Percentiles rank a stretch among this genome's conserved stretches.
phyloP scores from a whole-genome alignment of 228 moss, liverwort and hornwort genomes.

The Sphagnum fallax region DNA sequence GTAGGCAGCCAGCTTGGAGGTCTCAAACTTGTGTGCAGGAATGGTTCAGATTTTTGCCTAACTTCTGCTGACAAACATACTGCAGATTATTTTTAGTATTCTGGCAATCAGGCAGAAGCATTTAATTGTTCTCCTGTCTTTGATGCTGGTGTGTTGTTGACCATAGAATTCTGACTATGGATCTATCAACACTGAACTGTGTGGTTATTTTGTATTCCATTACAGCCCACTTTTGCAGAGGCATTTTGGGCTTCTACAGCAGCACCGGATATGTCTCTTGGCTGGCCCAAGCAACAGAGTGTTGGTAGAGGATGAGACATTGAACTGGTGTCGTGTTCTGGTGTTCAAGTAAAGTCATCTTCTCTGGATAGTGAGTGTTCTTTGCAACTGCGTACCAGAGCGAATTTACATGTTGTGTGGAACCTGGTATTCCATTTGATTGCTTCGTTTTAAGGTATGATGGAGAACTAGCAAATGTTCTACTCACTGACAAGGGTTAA shows the following conservation, averaged over 20 bases:
- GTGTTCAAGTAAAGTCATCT: conserved; percentile 26
- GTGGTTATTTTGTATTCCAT: conserved; percentile 44
- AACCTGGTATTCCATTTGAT: no score
- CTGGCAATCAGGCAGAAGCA: no score
- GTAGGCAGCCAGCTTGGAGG: conserved; percentile 13
- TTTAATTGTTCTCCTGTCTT: no score
- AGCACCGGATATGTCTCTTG: conserved; percentile 38
- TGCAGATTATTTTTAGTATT: conserved; percentile 8
- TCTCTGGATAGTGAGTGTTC: conserved; percentile 44
- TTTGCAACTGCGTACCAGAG: conserved; percentile 5
- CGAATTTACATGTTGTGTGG: no score
- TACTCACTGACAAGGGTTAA: conserved; percentile 2
- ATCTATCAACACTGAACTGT: conserved; percentile 13
- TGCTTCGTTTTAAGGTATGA: no score
- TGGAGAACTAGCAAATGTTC: no score
- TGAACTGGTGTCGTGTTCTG: conserved; percentile 20
- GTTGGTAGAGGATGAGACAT: conserved; percentile 41
- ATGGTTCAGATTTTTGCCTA: conserved; percentile 13
- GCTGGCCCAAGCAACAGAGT: conserved; percentile 28
- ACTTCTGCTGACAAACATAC: conserved; percentile 20
- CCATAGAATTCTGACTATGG: conserved; percentile 15
- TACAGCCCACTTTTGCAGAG: conserved; percentile 37
- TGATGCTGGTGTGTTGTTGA: no score
- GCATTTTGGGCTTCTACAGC: conserved; percentile 37
- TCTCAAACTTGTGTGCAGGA: conserved; percentile 14